These are phyloP conservation scores for Boechera divaricarpa DNA, from an alignment of 345 rosid genomes.

Conservation along the genomic window DNA sequence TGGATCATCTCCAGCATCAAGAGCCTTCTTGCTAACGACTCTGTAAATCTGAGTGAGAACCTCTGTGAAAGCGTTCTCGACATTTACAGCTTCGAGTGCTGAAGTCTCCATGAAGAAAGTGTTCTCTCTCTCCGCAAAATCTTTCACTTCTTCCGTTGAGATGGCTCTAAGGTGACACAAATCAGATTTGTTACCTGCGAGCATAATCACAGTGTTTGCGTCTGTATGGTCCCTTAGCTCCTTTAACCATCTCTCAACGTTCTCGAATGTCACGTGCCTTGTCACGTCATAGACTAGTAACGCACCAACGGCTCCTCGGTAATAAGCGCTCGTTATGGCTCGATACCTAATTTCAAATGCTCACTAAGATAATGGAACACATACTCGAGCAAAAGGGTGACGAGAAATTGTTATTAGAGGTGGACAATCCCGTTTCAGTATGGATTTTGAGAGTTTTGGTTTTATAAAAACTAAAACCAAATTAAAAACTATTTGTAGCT, in stretches of 20 bases:
- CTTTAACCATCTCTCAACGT: slow-evolving; percentile 84
- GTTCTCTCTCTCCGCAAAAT: slow-evolving; percentile 70
- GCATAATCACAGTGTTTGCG: slow-evolving; percentile 80
- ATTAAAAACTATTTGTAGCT: background rate
- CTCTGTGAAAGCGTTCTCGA: slow-evolving; percentile 79
- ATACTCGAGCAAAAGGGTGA: background rate
- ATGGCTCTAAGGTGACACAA: slow-evolving; percentile 76
- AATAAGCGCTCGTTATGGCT: slow-evolving; percentile 88
- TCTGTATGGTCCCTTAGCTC: slow-evolving; percentile 86
- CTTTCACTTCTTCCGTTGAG: slow-evolving; percentile 59
- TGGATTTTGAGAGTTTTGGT: background rate
- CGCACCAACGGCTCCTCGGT: slow-evolving; percentile 88
- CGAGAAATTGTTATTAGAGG: background rate
- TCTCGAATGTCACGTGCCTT: slow-evolving; percentile 80
- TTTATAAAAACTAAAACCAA: background rate
- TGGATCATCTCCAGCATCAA: slow-evolving; percentile 76
- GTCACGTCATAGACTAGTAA: slow-evolving; percentile 82
- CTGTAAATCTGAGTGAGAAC: slow-evolving; percentile 72
- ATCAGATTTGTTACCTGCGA: slow-evolving; percentile 89
- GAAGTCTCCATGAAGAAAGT: slow-evolving; percentile 88
- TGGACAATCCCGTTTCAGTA: background rate
- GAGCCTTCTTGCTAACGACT: slow-evolving; percentile 75
- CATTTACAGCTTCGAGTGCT: slow-evolving; percentile 76
- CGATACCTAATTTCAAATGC: slow-evolving; percentile 51
- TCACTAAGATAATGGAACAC: background rate